A percentile compares a stretch with the other conserved stretches of the same genome.
phyloP scores from a whole-genome alignment of 2,329 filamentous ascomycete genomes.

The Claviceps spartinae region DNA sequence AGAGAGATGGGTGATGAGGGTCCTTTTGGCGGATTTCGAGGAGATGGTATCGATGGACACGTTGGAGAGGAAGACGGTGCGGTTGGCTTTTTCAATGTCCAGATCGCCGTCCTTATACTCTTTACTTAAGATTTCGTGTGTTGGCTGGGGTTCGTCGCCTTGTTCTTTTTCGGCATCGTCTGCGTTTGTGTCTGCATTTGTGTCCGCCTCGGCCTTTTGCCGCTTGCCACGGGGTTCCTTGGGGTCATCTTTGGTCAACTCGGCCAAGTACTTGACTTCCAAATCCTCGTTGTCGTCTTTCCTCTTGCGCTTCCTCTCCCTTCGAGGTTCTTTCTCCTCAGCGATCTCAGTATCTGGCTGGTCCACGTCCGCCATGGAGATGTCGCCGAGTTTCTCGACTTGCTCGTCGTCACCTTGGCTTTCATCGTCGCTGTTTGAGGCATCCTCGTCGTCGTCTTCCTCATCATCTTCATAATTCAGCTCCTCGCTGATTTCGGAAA shows the following conservation, averaged over 20 bases:
- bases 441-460: constrained; percentile 7
- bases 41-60: constrained; percentile 73
- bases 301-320: constrained; percentile 51
- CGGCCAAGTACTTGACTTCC: constrained; percentile 56
- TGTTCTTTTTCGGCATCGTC: constrained; percentile 22
- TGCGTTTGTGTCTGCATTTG: constrained; percentile 10
- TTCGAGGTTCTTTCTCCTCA: constrained; percentile 25
- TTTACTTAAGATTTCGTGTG: constrained; percentile 44
- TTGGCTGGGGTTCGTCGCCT: constrained; percentile 29
- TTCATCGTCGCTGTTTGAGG: not conserved
- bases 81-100: constrained; percentile 57
- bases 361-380: constrained; percentile 1
- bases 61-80: constrained; percentile 89
- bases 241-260: constrained; percentile 46
- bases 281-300: constrained; percentile 56
- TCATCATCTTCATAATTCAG: constrained; percentile 12
- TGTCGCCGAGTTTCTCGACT: not conserved
- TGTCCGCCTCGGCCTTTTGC: constrained; percentile 25
- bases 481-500: constrained; percentile 14
- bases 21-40: constrained; percentile 68
- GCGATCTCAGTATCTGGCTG: constrained; percentile 15
- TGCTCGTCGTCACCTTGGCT: constrained; percentile 13
- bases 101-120: constrained; percentile 58
- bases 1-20: constrained; percentile 61
- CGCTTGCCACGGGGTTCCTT: constrained; percentile 43